Conservation (phyloP, 75 land plant genomes). For the Pinus albicaulis region DNA sequence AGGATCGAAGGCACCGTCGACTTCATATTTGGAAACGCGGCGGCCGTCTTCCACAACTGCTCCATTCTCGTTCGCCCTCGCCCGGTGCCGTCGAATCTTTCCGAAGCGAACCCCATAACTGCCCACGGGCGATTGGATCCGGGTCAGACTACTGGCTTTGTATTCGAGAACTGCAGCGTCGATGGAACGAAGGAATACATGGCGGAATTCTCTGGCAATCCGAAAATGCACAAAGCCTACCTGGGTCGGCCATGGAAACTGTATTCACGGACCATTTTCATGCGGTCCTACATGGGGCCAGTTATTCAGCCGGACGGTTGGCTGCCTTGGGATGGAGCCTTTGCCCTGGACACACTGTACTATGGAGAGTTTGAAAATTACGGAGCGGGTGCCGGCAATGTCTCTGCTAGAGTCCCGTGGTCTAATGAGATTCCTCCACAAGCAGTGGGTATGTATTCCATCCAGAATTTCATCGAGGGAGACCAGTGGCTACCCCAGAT, state of each 20-base stretch:
- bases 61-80: slow-evolving; percentile 23
- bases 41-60: slow-evolving; percentile 37
- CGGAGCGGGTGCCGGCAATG: slow-evolving; percentile 28
- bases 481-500: slow-evolving; percentile 31
- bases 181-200: slow-evolving; percentile 32
- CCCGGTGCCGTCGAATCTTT: slow-evolving; percentile 8
- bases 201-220: slow-evolving; percentile 18
- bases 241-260: slow-evolving; percentile 55
- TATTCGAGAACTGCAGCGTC: slow-evolving; percentile 32
- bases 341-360: slow-evolving; percentile 32
- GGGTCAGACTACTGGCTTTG: slow-evolving; percentile 39
- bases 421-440: slow-evolving; percentile 38
- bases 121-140: slow-evolving; percentile 56
- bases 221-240: slow-evolving; percentile 23
- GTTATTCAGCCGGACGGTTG: slow-evolving; percentile 41
- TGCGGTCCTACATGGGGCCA: slow-evolving; percentile 20
- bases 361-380: slow-evolving; percentile 36
- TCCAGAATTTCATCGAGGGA: slow-evolving; percentile 42
- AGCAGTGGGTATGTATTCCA: slow-evolving; percentile 31
- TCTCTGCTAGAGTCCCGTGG: slow-evolving; percentile 39
- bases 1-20: slow-evolving; percentile 51
- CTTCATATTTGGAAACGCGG: slow-evolving; percentile 64
- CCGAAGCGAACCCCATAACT: slow-evolving; percentile 29
- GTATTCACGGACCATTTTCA: slow-evolving; percentile 34
- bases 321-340: slow-evolving; percentile 35